phyloP scores from a whole-genome alignment of 192 early-diverging fungal species.

The Diversispora epigaea region DNA sequence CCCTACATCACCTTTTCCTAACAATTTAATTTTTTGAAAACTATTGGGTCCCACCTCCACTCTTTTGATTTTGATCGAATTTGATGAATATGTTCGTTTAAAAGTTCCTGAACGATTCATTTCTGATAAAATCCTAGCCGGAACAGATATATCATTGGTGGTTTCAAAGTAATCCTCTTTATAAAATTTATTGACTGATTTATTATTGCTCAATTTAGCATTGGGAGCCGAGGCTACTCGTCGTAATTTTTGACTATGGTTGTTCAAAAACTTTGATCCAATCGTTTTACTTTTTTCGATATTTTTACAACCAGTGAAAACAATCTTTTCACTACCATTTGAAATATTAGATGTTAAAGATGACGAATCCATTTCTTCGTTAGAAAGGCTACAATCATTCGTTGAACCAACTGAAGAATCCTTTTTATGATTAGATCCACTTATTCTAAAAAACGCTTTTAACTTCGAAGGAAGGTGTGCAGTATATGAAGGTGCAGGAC shows the following conservation, averaged over 20 bases:
- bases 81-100: conserved; percentile 77
- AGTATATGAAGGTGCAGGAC: conserved; percentile 43
- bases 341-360: conserved; percentile 22
- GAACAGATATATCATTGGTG: conserved; percentile 25
- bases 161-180: too few species aligned
- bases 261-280: conserved; percentile 24
- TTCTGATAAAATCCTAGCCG: conserved; percentile 35
- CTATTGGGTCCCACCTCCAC: conserved; percentile 83
- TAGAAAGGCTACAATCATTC: conserved; percentile 1
- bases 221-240: conserved; percentile 55
- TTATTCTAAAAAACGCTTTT: conserved; percentile 45
- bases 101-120: conserved; percentile 49
- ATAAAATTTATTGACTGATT: too few species aligned
- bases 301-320: conserved; percentile 22
- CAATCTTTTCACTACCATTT: conserved; percentile 1
- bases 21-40: conserved; percentile 84
- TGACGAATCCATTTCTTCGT: conserved; percentile 13
- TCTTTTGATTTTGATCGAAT: conserved; percentile 77
- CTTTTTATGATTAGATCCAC: conserved; percentile 7
- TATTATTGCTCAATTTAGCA: conserved; percentile 39
- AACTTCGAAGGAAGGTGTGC: conserved; percentile 45
- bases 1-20: conserved; percentile 98
- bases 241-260: conserved; percentile 29
- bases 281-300: conserved; percentile 7
- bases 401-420: conserved; percentile 7